A percentile compares a stretch with the other conserved stretches of the same genome.
These are phyloP conservation scores for Quercus variabilis DNA, from an alignment of 306 rosid species.

Conservation along the genomic window DNA sequence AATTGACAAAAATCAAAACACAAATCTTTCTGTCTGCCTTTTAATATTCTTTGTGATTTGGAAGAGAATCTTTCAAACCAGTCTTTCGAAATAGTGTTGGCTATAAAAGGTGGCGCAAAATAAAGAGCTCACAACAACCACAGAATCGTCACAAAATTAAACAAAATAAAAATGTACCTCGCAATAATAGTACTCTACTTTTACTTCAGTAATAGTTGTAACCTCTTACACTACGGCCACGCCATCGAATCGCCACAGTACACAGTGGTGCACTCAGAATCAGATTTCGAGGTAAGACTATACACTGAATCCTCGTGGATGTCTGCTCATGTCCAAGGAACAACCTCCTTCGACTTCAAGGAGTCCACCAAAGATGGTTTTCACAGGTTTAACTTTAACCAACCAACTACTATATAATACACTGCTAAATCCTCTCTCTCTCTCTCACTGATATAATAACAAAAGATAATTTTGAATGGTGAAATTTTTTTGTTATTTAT, in stretches of 20 bases:
- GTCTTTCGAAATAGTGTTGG: not conserved
- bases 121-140: not conserved
- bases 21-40: not conserved
- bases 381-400: constrained; percentile 49
- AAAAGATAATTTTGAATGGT: no score
- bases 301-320: constrained; percentile 67
- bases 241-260: constrained; percentile 60
- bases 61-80: not conserved
- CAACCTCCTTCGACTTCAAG: constrained; percentile 53
- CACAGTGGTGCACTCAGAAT: constrained; percentile 39
- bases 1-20: not conserved
- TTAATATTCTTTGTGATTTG: not conserved
- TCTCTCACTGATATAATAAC: not conserved
- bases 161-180: constrained; percentile 30
- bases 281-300: constrained; percentile 72
- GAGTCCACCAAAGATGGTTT: constrained; percentile 63
- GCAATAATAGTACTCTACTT: constrained; percentile 18
- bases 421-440: not conserved
- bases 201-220: not conserved
- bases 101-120: not conserved
- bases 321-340: constrained; percentile 43
- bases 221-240: not conserved
- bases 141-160: not conserved
- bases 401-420: no score
- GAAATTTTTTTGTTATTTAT: no score